Percentiles rank a stretch among this genome's conserved stretches.
phyloP scores from a whole-genome alignment of 805 yeast genomes.

The Candida ascalaphidarum region DNA sequence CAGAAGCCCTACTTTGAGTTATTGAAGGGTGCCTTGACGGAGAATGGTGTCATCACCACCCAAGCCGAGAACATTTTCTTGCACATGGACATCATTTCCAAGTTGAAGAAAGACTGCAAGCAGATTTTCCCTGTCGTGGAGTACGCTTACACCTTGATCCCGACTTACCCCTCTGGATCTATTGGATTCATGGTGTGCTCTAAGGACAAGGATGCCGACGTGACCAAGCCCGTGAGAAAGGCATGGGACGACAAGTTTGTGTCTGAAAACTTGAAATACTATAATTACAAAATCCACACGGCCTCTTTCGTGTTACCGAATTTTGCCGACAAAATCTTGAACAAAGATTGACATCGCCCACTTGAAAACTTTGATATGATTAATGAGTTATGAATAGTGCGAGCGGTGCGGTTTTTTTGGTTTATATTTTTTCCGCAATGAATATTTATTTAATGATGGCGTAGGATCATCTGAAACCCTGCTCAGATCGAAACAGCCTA shows the following conservation, averaged over 20 bases:
- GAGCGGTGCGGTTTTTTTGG: no score
- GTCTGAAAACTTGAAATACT: constrained; percentile 62
- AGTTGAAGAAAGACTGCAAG: constrained; percentile 73
- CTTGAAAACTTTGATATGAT: not conserved
- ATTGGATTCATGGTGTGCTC: constrained; percentile 97
- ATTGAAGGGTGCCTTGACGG: constrained; percentile 80
- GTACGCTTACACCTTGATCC: constrained; percentile 86
- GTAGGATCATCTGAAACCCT: no score
- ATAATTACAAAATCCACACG: constrained; percentile 73
- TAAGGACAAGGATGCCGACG: constrained; percentile 59
- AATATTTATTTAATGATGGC: no score
- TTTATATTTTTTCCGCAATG: no score
- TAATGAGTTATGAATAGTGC: no score
- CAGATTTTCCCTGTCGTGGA: constrained; percentile 87
- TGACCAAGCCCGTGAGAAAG: constrained; percentile 59
- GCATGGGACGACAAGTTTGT: constrained; percentile 55
- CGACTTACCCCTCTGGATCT: constrained; percentile 96
- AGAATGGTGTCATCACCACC: constrained; percentile 83
- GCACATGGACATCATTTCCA: constrained; percentile 75
- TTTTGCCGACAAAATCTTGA: constrained; percentile 58
- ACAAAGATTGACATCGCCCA: constrained; percentile 10
- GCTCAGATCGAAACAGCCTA: no score
- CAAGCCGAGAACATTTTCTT: constrained; percentile 96
- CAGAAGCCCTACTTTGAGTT: constrained; percentile 87
- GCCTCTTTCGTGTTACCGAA: constrained; percentile 90